A percentile compares a stretch with the other conserved stretches of the same genome.
Evolutionary conservation across 73 alveolate species (phyloP).

Genomic region (Paraurostyla sp.): DNA sequence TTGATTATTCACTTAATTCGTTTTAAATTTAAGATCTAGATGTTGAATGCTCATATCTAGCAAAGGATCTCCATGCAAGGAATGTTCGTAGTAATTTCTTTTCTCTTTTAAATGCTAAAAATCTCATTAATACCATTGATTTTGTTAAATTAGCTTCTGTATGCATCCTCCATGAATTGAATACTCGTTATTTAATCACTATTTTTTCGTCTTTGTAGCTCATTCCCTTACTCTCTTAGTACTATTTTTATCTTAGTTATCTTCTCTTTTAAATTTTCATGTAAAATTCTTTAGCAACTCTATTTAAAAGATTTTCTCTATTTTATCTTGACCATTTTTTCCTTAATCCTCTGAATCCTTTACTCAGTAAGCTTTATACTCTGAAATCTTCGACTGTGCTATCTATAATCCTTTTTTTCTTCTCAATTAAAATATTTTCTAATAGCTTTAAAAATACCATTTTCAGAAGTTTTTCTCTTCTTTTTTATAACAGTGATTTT

Average conservation of each 20-base stretch:
- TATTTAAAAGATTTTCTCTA: background rate
- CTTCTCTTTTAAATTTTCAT: background rate
- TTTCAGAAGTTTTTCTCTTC: background rate
- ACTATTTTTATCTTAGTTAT: background rate
- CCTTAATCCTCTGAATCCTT: background rate
- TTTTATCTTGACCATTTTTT: background rate
- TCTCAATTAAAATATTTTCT: constrained; percentile 15
- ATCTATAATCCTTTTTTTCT: constrained; percentile 12
- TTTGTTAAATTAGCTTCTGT: background rate
- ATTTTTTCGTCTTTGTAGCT: background rate
- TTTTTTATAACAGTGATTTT: background rate
- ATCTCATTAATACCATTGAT: background rate
- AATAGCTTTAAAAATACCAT: background rate
- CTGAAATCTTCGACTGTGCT: background rate
- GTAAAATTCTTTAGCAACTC: constrained; percentile 45
- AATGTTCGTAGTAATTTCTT: background rate
- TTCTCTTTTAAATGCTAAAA: constrained; percentile 7
- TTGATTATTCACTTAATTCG: background rate
- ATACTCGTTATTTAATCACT: constrained; percentile 11
- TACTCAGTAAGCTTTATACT: background rate
- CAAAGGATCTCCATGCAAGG: constrained; percentile 59
- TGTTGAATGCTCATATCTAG: constrained; percentile 42
- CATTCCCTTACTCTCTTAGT: constrained; percentile 27
- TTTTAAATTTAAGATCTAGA: no score
- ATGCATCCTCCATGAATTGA: constrained; percentile 18